Conservation (phyloP, 2,329 filamentous ascomycete genomes). For the Ophiosphaerella narmari region DNA sequence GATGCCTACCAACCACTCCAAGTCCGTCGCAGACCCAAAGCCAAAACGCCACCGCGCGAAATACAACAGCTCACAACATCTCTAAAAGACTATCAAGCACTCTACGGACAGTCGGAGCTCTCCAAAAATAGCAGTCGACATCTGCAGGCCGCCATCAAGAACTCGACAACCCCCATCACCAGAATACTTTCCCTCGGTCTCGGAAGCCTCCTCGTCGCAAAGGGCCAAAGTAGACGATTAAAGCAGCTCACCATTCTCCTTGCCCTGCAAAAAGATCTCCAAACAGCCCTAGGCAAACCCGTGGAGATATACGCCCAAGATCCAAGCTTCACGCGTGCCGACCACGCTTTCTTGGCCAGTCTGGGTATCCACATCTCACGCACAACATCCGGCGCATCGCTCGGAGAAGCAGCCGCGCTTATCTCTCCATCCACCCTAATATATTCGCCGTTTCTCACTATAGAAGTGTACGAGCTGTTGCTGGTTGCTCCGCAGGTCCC, state of each 20-base stretch:
- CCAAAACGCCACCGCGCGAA: slow-evolving; percentile 10
- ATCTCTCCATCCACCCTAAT: slow-evolving; percentile 28
- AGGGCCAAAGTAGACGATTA: slow-evolving; percentile 27
- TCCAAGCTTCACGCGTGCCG: slow-evolving; percentile 33
- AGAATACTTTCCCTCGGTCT: slow-evolving; percentile 28
- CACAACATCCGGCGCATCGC: slow-evolving; percentile 28
- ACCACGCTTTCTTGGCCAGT: slow-evolving; percentile 28
- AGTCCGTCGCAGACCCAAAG: slow-evolving; percentile 3
- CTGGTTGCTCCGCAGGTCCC: slow-evolving; percentile 1
- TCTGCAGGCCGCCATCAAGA: slow-evolving; percentile 6
- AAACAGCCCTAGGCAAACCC: background rate
- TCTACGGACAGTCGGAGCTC: slow-evolving; percentile 16
- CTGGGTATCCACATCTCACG: slow-evolving; percentile 25
- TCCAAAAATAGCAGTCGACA: slow-evolving; percentile 13
- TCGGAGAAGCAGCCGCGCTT: slow-evolving; percentile 28
- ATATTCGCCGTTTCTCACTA: slow-evolving; percentile 34
- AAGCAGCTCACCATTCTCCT: slow-evolving; percentile 39
- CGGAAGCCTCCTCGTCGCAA: slow-evolving; percentile 16
- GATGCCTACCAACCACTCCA: background rate
- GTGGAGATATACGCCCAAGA: slow-evolving; percentile 37
- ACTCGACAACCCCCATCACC: slow-evolving; percentile 8
- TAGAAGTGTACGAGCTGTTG: slow-evolving; percentile 26
- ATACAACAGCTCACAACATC: slow-evolving; percentile 5
- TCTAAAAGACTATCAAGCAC: slow-evolving; percentile 9
- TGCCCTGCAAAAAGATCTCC: slow-evolving; percentile 19